Conservation (phyloP, 2,329 filamentous ascomycete species). For the Moelleriella libera region DNA sequence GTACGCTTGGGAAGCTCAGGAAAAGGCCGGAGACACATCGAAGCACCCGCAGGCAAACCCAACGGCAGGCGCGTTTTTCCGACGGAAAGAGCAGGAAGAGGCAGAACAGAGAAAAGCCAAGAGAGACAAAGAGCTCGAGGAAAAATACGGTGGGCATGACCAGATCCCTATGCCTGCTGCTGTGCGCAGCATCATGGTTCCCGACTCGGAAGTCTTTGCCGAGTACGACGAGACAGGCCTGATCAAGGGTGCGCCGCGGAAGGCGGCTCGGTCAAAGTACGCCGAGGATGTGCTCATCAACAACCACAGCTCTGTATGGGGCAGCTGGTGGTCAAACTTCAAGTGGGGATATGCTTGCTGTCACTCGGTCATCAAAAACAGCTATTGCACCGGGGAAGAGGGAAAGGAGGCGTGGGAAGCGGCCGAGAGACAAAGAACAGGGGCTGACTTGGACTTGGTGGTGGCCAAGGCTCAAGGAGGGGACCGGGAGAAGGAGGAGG, state of each 20-base stretch:
- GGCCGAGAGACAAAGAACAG: constrained; percentile 46
- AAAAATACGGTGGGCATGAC: constrained; percentile 68
- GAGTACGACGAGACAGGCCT: constrained; percentile 87
- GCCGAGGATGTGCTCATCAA: constrained; percentile 74
- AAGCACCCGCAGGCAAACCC: constrained; percentile 93
- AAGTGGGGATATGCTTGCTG: constrained; percentile 95
- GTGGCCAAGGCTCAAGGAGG: constrained; percentile 13
- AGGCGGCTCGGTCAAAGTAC: constrained; percentile 77
- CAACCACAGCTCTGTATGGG: constrained; percentile 89
- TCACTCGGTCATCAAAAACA: constrained; percentile 87
- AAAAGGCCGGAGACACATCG: constrained; percentile 62
- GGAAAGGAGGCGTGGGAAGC: constrained; percentile 72
- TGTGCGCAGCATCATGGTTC: constrained; percentile 52
- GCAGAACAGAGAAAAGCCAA: constrained; percentile 53
- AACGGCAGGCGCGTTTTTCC: constrained; percentile 73
- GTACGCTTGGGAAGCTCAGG: constrained; percentile 93
- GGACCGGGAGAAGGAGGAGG: constrained; percentile 10
- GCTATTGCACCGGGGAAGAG: constrained; percentile 89
- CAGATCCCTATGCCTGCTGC: constrained; percentile 40
- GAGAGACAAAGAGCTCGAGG: constrained; percentile 54
- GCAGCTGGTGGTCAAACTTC: constrained; percentile 94
- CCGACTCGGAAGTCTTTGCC: constrained; percentile 74
- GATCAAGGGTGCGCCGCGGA: constrained; percentile 75
- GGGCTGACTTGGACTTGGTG: constrained; percentile 25
- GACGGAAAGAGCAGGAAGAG: constrained; percentile 68